Percentiles rank a stretch among this genome's conserved stretches.
Evolutionary conservation across 768 basidiomycete species (phyloP).

Genomic region (Leccinum broughii): DNA sequence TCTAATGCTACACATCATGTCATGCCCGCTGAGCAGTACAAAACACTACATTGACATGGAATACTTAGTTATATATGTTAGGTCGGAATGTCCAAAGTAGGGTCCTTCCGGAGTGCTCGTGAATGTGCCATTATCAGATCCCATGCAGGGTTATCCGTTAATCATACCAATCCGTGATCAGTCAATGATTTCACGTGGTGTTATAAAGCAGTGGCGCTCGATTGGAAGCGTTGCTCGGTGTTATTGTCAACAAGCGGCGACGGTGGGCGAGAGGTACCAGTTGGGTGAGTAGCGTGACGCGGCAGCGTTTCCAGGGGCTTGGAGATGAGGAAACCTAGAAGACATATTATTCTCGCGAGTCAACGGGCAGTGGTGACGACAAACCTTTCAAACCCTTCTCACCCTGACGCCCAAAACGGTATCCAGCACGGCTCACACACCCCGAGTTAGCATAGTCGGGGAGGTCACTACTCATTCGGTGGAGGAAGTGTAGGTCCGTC

Average conservation of each 20-base stretch:
- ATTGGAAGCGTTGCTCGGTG: slow-evolving; percentile 26
- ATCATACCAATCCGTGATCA: slow-evolving; percentile 24
- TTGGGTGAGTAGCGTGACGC: slow-evolving; percentile 49
- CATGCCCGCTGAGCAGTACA: slow-evolving; percentile 28
- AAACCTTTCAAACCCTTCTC: slow-evolving; percentile 65
- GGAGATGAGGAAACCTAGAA: slow-evolving; percentile 53
- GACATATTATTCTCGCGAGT: slow-evolving; percentile 5
- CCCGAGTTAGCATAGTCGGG: slow-evolving; percentile 25
- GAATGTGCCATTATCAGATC: slow-evolving; percentile 14
- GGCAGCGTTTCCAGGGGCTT: slow-evolving; percentile 64
- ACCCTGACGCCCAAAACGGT: slow-evolving; percentile 80
- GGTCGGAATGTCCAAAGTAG: slow-evolving; percentile 14
- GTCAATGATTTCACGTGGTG: slow-evolving; percentile 14
- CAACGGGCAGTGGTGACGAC: slow-evolving; percentile 12
- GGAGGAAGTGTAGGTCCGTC: slow-evolving; percentile 27
- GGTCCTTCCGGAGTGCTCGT: slow-evolving; percentile 18
- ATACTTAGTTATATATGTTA: slow-evolving; percentile 5
- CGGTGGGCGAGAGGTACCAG: slow-evolving; percentile 28
- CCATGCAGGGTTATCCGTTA: slow-evolving; percentile 12
- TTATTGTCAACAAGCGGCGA: slow-evolving; percentile 16
- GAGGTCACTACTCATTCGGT: slow-evolving; percentile 21
- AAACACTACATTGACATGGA: slow-evolving; percentile 4
- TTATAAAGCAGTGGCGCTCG: slow-evolving; percentile 32
- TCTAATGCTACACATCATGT: slow-evolving; percentile 30
- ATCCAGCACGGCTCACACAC: slow-evolving; percentile 45